These are phyloP conservation scores for Clavariopsis aquatica DNA, from an alignment of 495 filamentous ascomycete species.

Conservation along the genomic window DNA sequence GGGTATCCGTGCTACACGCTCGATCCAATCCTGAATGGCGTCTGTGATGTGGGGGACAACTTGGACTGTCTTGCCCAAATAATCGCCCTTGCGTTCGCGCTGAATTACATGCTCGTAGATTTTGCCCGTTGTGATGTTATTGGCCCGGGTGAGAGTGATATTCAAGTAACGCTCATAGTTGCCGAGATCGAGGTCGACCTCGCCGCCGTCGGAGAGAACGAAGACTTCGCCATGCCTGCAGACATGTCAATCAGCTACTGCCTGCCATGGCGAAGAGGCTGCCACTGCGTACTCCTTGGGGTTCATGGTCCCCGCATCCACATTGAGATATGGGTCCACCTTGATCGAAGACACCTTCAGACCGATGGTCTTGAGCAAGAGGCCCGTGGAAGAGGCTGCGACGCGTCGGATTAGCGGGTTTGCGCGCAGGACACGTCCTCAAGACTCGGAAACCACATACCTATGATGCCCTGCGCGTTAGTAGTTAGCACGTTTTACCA, in stretches of 20 bases:
- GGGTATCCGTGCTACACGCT: conserved; percentile 79
- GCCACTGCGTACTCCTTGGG: conserved; percentile 66
- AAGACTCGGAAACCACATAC: conserved; percentile 49
- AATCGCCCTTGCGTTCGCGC: conserved; percentile 75
- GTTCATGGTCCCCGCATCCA: conserved; percentile 82
- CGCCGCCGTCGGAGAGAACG: conserved; percentile 73
- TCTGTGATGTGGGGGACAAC: conserved; percentile 90
- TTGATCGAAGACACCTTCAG: conserved; percentile 70
- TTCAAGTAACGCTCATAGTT: conserved; percentile 90
- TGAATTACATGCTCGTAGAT: conserved; percentile 87
- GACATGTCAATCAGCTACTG: background rate
- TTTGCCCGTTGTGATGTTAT: conserved; percentile 96
- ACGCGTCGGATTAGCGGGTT: conserved; percentile 38
- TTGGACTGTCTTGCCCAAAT: conserved; percentile 90
- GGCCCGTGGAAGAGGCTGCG: conserved; percentile 66
- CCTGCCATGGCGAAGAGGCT: background rate
- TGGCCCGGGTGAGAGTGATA: conserved; percentile 71
- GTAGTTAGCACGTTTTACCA: conserved; percentile 2
- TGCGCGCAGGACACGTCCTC: conserved; percentile 2
- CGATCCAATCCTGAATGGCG: conserved; percentile 89
- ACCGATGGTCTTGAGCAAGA: conserved; percentile 82
- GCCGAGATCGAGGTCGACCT: conserved; percentile 89
- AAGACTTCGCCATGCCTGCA: conserved; percentile 71
- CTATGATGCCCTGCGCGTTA: conserved; percentile 65
- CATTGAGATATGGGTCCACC: conserved; percentile 83